Evolutionary conservation across 805 yeast genomes (phyloP), one percentile per base, ranked within the genome.

Genomic region (Ogataea glucozyma): DNA sequence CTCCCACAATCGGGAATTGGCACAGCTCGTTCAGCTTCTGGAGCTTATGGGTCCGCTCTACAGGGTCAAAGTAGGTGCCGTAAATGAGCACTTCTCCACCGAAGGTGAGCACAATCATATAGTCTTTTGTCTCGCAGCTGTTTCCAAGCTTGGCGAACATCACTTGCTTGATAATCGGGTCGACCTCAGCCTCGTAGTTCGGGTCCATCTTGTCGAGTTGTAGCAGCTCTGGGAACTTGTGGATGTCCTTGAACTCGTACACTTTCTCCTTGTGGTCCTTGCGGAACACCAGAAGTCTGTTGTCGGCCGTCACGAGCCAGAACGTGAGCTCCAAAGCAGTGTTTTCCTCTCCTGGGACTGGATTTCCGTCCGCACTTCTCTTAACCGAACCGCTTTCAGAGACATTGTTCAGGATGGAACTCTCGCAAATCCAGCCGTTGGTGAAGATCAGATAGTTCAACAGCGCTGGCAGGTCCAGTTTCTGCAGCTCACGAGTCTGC

Each of bases 1-100:
- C 93, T 42, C 95, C 95, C 1, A 88, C 79, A 9, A 83, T 72
- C 4, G 72, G 61, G 16, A 70, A 49, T 52, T 72, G 65, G 26
- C 58, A 65, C 67, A 58, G 51, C 45, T 72, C 76, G 54, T 65
- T 70, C 43, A 68, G 73, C 57, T 73, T 78, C 38, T 56, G 49
- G 27, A 73, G 69, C 37, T 57, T 62, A 48, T 60, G 73, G 19
- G 62, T 72, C 13, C 75, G 75, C 9, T 46, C 52, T 14, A 39
- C 27, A 5, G 59, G 46, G 52, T 72, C 78, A 46, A 68, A 67
- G 47, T 64, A 78, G 26, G 81, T 66, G 52, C 79, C 80, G 60
- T 88, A 89, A 38, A 85, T 66, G 26, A 79, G 67, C 2, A 88
- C 67, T 59, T 88, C 93, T 53, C 95, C 95, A 40, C 95, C 93